Conservation (phyloP, 352 stramenopile genomes). For the Phytopythium vexans region DNA sequence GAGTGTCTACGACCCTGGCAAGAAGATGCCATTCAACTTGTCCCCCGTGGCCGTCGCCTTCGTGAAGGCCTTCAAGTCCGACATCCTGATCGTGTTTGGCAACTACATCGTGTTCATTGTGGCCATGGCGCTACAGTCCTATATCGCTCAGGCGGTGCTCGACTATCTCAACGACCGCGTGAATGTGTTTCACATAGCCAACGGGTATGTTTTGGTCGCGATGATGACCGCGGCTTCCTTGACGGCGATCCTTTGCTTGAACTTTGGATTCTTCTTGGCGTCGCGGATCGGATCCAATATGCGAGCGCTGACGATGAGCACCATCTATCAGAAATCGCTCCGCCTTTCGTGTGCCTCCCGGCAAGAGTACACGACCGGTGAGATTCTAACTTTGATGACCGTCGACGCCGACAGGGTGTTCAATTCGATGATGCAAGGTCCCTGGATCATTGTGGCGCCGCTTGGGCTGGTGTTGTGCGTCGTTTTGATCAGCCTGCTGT, state of each 20-base stretch:
- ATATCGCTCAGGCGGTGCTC: constrained; percentile 7
- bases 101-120: constrained; percentile 8
- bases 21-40: constrained; percentile 12
- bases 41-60: constrained; percentile 5
- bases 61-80: constrained; percentile 2
- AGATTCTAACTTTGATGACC: constrained; percentile 17
- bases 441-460: constrained; percentile 10
- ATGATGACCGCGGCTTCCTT: constrained; percentile 4
- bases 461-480: constrained; percentile 8
- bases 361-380: constrained; percentile 13
- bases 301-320: constrained; percentile 15
- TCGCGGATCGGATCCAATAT: constrained; percentile 16
- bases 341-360: constrained; percentile 39
- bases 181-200: constrained; percentile 11
- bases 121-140: constrained; percentile 8
- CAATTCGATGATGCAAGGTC: constrained; percentile 7
- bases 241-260: constrained; percentile 7
- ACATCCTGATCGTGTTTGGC: constrained; percentile 9
- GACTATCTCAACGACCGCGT: constrained; percentile 7
- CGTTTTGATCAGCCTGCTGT: constrained; percentile 12
- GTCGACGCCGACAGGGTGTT: constrained; percentile 20
- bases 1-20: constrained; percentile 11
- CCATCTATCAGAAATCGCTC: constrained; percentile 38
- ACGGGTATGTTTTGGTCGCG: constrained; percentile 7
- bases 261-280: constrained; percentile 15